A percentile compares a stretch with the other conserved stretches of the same genome.
These are phyloP conservation scores for Solanum ahanhuiri DNA, from an alignment of 257 asterid species.

Conservation along the genomic window DNA sequence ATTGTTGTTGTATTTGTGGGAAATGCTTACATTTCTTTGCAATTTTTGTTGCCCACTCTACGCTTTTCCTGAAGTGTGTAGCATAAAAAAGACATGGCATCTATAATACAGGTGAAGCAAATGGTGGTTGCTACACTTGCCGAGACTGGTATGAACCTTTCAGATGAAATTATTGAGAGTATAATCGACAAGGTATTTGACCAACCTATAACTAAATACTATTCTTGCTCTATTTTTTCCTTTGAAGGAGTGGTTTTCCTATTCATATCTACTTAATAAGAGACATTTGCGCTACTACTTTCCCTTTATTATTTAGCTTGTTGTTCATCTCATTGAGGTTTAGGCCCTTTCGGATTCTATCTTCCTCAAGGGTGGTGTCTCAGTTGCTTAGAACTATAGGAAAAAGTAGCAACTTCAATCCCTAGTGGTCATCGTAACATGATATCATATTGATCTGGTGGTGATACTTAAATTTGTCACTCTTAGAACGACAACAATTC, in stretches of 20 bases:
- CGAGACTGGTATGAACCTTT: conserved; percentile 21
- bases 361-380: not conserved
- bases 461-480: not conserved
- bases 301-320: not conserved
- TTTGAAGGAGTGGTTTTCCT: not conserved
- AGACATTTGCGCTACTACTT: not conserved
- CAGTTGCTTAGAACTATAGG: not conserved
- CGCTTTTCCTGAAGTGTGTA: not conserved
- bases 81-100: not conserved
- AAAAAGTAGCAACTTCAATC: not conserved
- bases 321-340: not conserved
- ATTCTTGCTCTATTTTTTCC: not conserved
- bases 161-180: conserved; percentile 76
- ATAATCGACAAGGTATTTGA: conserved; percentile 80
- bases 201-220: not conserved
- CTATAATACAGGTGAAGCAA: conserved; percentile 16
- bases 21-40: not conserved
- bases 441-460: not conserved
- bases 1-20: not conserved
- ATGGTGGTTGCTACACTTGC: conserved; percentile 27
- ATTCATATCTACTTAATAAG: not conserved
- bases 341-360: not conserved
- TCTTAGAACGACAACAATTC: not conserved
- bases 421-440: not conserved
- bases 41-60: not conserved